phyloP scores from a whole-genome alignment of 441 rosid genomes.

The Sinapis alba region DNA sequence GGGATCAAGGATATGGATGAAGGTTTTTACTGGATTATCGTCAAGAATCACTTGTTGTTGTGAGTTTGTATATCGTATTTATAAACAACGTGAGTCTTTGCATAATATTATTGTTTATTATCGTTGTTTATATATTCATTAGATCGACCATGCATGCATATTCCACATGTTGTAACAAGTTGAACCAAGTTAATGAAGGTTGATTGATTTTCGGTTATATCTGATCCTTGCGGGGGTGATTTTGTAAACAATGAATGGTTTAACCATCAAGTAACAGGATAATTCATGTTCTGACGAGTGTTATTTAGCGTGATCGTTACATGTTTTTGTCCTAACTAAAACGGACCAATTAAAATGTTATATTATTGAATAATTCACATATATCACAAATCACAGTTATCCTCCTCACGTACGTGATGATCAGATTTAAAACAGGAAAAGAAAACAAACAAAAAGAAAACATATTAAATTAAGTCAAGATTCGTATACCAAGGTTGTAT shows the following conservation, averaged over 20 bases:
- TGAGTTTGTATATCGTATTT: not conserved
- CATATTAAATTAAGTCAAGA: slow-evolving; percentile 31
- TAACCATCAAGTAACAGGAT: not conserved
- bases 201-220: not conserved
- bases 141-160: slow-evolving; percentile 16
- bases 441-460: not conserved
- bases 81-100: slow-evolving; percentile 12
- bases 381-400: not conserved
- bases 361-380: slow-evolving; percentile 26
- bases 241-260: not conserved
- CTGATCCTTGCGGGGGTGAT: not conserved
- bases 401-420: slow-evolving; percentile 1
- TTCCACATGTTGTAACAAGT: not conserved
- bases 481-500: slow-evolving; percentile 39
- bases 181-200: not conserved
- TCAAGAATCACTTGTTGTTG: slow-evolving; percentile 26
- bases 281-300: slow-evolving; percentile 10
- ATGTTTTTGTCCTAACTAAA: not conserved
- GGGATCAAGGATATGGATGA: slow-evolving; percentile 26
- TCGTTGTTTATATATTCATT: not conserved
- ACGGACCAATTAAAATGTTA: not conserved
- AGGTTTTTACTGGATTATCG: slow-evolving; percentile 22
- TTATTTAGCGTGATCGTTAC: not conserved
- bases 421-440: not conserved
- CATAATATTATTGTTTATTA: not conserved